Conservation (phyloP, 495 filamentous ascomycete genomes). For the Physcia stellaris region DNA sequence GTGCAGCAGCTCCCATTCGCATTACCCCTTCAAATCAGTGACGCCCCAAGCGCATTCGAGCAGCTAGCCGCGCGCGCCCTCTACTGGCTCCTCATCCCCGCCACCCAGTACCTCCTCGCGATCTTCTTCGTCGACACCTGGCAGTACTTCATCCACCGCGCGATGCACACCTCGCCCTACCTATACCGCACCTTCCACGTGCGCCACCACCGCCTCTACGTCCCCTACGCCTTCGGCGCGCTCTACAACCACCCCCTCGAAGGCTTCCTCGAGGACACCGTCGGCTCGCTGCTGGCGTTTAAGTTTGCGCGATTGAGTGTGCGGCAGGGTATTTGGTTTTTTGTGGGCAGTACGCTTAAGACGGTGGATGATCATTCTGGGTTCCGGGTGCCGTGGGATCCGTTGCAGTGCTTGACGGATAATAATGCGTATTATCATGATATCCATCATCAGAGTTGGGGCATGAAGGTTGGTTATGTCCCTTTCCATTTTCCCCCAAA, state of each 20-base stretch:
- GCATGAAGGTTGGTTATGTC: constrained; percentile 61
- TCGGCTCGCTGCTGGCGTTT: constrained; percentile 71
- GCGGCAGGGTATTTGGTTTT: constrained; percentile 75
- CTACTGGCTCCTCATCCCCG: constrained; percentile 68
- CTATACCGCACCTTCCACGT: constrained; percentile 67
- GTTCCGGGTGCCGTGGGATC: constrained; percentile 90
- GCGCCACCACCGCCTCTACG: constrained; percentile 80
- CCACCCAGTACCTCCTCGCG: constrained; percentile 57
- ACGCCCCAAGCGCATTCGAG: constrained; percentile 48
- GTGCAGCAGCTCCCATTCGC: constrained; percentile 53
- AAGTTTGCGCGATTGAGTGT: constrained; percentile 61
- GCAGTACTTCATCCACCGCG: constrained; percentile 92
- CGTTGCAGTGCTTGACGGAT: constrained; percentile 74
- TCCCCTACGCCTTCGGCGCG: constrained; percentile 93
- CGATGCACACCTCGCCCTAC: constrained; percentile 91
- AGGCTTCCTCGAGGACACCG: constrained; percentile 84
- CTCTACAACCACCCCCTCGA: constrained; percentile 89
- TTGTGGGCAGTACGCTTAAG: constrained; percentile 74
- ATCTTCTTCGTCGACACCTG: constrained; percentile 76
- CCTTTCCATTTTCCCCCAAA: neutral
- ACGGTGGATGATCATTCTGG: constrained; percentile 97
- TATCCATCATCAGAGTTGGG: constrained; percentile 98
- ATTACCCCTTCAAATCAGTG: constrained; percentile 29
- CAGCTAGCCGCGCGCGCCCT: constrained; percentile 53
- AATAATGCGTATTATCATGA: constrained; percentile 96